These are phyloP conservation scores for Micractinium conductrix DNA, from an alignment of 139 green algal species.

Conservation along the genomic window DNA sequence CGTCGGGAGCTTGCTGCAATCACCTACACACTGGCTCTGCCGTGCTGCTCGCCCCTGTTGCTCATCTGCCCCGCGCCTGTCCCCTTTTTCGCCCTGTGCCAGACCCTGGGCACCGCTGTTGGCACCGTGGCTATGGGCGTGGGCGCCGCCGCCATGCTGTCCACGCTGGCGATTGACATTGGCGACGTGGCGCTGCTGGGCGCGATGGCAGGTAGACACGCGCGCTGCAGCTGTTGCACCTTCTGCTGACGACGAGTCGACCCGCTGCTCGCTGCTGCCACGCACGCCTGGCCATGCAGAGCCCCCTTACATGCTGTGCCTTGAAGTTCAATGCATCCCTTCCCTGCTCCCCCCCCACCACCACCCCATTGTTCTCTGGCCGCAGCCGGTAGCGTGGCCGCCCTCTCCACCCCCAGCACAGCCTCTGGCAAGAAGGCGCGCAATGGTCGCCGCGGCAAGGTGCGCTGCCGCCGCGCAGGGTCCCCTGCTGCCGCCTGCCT, in stretches of 20 bases:
- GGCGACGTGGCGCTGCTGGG: slow-evolving; percentile 27
- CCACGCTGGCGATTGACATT: slow-evolving; percentile 5
- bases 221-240: too few relatives aligned
- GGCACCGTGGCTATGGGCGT: slow-evolving; percentile 27
- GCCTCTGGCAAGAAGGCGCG: background rate
- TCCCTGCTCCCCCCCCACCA: too few relatives aligned
- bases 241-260: too few relatives aligned
- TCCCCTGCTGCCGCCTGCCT: too few relatives aligned
- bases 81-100: background rate
- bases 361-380: background rate
- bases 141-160: slow-evolving; percentile 8
- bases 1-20: too few relatives aligned
- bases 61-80: background rate
- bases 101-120: background rate
- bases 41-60: too few relatives aligned
- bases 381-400: background rate
- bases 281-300: too few relatives aligned
- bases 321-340: too few relatives aligned
- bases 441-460: background rate
- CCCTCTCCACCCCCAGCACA: slow-evolving; percentile 8
- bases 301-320: too few relatives aligned
- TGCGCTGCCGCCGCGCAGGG: background rate
- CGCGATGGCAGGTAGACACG: background rate
- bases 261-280: too few relatives aligned
- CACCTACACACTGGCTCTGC: too few relatives aligned